Evolutionary conservation across 805 yeast species (phyloP), one percentile per base, ranked within the genome.

Genomic region (Kazachstania martiniae): DNA sequence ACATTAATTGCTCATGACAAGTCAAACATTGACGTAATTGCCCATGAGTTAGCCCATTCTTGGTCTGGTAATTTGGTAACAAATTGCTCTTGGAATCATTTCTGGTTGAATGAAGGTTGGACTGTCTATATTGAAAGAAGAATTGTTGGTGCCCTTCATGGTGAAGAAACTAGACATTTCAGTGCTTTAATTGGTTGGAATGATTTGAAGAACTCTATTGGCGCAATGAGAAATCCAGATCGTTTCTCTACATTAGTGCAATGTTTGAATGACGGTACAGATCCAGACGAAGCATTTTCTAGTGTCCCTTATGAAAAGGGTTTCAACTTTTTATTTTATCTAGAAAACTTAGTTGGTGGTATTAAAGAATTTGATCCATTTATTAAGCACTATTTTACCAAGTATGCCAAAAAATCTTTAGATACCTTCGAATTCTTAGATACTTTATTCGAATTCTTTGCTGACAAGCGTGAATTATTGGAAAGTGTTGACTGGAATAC

Each of bases 31-130:
- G 86, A 81, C 46, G 95, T 86, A 18, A 74, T 86, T 52, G 95
- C 95, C 1, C 95, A 86, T 58, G 95, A 86, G 57, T 67, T 86
- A 43, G 87, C 94, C 1, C 95, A 86, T 56, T 79, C 93, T 25
- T 86, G 95, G 93, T 71, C 84, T 2, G 95, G 95, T 27, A 86
- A 86, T 51, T 67, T 85, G 42, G 94, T 86, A 26, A 86, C 95
- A 18, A 86, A 84, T 56, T 74, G 79, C 47, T 79, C 91, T 0
- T 86, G 94, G 91, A 87, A 83, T 51, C 94, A 85, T 60, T 85
- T 86, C 56, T 86, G 94, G 91, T 69, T 86, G 43, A 86, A 86
- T 54, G 95, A 86, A 62, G 95, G 95, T 23, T 86, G 95, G 95
- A 85, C 95, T 5, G 95, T 86, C 25, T 86, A 86, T 54, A 58